Conservation (phyloP, 2,329 filamentous ascomycete genomes). For the Epichloe scottii region DNA sequence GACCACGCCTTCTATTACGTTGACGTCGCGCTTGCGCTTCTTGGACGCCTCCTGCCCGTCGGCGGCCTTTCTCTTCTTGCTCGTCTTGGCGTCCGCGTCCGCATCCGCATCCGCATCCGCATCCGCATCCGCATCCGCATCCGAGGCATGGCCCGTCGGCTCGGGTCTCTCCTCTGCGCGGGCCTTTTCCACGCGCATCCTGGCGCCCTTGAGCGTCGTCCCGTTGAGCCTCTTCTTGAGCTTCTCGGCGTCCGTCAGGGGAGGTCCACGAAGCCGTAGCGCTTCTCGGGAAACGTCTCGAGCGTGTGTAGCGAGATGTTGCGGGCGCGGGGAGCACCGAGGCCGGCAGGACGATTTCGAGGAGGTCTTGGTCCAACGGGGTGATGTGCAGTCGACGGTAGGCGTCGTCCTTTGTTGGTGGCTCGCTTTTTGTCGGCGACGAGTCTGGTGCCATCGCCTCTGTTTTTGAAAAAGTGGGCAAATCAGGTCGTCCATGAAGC, state of each 20-base stretch:
- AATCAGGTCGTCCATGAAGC: too few species aligned
- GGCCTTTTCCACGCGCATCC: conserved; percentile 75
- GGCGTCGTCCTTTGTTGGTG: background rate
- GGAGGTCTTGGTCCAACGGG: conserved; percentile 65
- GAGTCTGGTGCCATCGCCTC: conserved; percentile 1
- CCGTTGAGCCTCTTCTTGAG: conserved; percentile 86
- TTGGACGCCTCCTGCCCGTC: conserved; percentile 22
- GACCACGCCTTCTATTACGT: conserved; percentile 53
- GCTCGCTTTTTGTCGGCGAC: background rate
- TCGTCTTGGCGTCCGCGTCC: conserved; percentile 17
- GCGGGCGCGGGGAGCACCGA: conserved; percentile 51
- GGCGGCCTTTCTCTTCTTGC: conserved; percentile 23
- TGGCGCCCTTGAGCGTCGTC: conserved; percentile 68
- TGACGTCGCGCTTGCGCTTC: conserved; percentile 39
- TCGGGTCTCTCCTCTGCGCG: conserved; percentile 38
- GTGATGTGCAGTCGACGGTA: conserved; percentile 61
- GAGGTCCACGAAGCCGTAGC: conserved; percentile 82
- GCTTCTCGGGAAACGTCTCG: conserved; percentile 78
- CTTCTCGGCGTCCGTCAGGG: conserved; percentile 75
- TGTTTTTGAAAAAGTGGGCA: too few species aligned
- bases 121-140: conserved; percentile 14
- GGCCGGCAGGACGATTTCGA: conserved; percentile 58
- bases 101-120: conserved; percentile 9
- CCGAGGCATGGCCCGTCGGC: conserved; percentile 19
- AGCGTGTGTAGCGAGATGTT: conserved; percentile 82